A percentile compares a stretch with the other conserved stretches of the same genome.
phyloP scores from a whole-genome alignment of 192 early-diverging fungal genomes.

The Haplosporangium gracile region DNA sequence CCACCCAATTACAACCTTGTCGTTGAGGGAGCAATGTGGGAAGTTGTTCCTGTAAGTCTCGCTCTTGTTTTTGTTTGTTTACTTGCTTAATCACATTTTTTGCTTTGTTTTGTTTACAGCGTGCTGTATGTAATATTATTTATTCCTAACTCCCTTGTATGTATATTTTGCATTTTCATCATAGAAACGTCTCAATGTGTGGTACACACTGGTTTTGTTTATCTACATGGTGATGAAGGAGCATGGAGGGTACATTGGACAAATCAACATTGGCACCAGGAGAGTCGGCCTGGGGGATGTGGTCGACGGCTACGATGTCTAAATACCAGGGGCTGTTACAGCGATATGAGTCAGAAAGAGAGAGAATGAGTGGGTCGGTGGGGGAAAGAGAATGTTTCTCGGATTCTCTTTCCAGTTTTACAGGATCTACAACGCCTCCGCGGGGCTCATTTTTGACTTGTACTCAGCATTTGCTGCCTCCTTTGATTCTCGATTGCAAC shows the following conservation, averaged over 20 bases:
- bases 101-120: background rate
- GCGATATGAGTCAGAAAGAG: background rate
- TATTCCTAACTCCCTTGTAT: background rate
- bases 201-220: constrained; percentile 63
- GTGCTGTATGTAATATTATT: too few relatives aligned
- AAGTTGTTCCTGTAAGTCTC: constrained; percentile 64
- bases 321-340: background rate
- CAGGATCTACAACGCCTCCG: background rate
- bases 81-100: background rate
- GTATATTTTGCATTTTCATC: background rate
- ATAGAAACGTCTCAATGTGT: constrained; percentile 56
- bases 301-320: constrained; percentile 58
- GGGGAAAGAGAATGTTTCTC: background rate
- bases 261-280: constrained; percentile 67
- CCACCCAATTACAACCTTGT: constrained; percentile 69
- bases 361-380: background rate
- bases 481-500: background rate
- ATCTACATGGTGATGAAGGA: constrained; percentile 68
- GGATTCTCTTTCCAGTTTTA: background rate
- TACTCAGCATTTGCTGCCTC: background rate
- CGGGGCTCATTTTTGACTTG: background rate
- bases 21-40: constrained; percentile 66
- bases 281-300: constrained; percentile 66
- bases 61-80: background rate
- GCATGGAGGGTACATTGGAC: constrained; percentile 67